Evolutionary conservation across 2,329 filamentous ascomycete species (phyloP).

Genomic region (Cercospora sp.): DNA sequence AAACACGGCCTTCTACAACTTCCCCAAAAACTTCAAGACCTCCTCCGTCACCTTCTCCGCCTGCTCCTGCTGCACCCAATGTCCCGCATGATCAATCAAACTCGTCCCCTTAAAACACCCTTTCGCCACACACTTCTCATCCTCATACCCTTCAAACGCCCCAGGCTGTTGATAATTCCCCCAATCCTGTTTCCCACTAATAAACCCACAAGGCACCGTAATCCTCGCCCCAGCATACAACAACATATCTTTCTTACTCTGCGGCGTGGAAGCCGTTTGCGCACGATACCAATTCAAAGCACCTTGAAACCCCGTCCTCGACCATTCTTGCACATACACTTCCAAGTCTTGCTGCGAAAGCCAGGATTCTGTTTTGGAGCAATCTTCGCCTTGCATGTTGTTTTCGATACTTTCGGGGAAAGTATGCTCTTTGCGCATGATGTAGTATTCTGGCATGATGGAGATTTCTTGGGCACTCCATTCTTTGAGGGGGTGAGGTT

Average conservation of each 20-base stretch:
- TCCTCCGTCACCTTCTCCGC: conserved; percentile 51
- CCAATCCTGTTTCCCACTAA: conserved; percentile 66
- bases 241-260: conserved; percentile 54
- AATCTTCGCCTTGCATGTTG: conserved; percentile 57
- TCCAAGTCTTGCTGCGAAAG: conserved; percentile 58
- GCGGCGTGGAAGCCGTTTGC: conserved; percentile 49
- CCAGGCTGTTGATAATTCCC: conserved; percentile 68
- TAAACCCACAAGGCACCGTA: conserved; percentile 60
- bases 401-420: conserved; percentile 61
- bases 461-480: conserved; percentile 61
- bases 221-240: conserved; percentile 62
- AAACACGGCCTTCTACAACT: background rate
- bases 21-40: conserved; percentile 1
- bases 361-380: conserved; percentile 53
- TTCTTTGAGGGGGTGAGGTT: conserved; percentile 53
- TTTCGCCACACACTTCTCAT: conserved; percentile 36
- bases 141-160: conserved; percentile 58
- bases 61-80: conserved; percentile 70
- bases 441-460: conserved; percentile 66
- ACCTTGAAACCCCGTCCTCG: conserved; percentile 63
- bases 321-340: conserved; percentile 63
- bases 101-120: conserved; percentile 56
- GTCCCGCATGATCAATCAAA: conserved; percentile 62
- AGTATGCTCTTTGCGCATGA: conserved; percentile 59
- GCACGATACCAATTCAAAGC: conserved; percentile 68